Percentiles rank a stretch among this genome's conserved stretches.
Evolutionary conservation across 805 yeast genomes (phyloP).

Genomic region (Candida stauntonica): DNA sequence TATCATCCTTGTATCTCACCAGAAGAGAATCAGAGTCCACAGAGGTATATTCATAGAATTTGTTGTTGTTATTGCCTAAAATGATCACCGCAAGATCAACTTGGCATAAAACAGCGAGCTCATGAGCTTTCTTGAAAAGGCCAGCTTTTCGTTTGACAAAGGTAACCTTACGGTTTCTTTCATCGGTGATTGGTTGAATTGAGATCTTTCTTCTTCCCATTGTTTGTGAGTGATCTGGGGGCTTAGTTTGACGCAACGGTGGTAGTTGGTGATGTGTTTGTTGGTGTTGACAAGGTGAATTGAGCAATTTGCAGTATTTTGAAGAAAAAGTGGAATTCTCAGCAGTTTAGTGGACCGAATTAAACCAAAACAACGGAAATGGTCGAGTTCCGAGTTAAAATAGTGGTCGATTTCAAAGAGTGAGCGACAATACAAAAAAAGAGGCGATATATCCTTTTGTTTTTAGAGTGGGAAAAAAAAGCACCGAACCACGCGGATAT

Average conservation of each 20-base stretch:
- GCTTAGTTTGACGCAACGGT: not conserved
- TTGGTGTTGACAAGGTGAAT: too few species aligned
- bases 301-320: not conserved
- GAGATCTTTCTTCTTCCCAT: conserved; percentile 98
- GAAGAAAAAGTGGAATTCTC: not conserved
- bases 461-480: too few species aligned
- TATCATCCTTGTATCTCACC: conserved; percentile 32
- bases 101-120: conserved; percentile 79
- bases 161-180: conserved; percentile 80
- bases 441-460: too few species aligned
- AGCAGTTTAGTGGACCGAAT: too few species aligned
- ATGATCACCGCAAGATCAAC: conserved; percentile 91
- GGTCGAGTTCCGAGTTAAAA: too few species aligned
- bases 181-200: conserved; percentile 86
- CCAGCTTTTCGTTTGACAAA: conserved; percentile 95
- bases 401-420: too few species aligned
- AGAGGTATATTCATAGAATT: conserved; percentile 80
- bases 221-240: not conserved
- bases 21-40: conserved; percentile 54
- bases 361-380: too few species aligned
- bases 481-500: too few species aligned
- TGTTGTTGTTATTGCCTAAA: conserved; percentile 69
- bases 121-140: conserved; percentile 62
- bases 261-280: not conserved
- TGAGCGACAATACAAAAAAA: too few species aligned